Conservation (phyloP, 2,329 filamentous ascomycete species). For the Diaporthe humulicola region DNA sequence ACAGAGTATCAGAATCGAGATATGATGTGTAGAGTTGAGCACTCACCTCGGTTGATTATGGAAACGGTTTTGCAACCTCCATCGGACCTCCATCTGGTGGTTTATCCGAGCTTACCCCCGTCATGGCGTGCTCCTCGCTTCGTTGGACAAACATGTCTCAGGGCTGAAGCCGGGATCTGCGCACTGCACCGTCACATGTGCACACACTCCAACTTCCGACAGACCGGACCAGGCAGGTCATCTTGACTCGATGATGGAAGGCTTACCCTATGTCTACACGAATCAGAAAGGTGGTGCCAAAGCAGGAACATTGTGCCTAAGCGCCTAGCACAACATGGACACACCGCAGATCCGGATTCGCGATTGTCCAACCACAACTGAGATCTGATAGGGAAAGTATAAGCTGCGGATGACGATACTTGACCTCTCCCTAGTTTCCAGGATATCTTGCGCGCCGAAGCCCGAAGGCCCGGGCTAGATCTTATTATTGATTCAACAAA, state of each 20-base stretch:
- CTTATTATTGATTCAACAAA: constrained; percentile 15
- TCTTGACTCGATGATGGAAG: not conserved
- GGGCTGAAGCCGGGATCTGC: constrained; percentile 5
- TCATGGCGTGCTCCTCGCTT: not conserved
- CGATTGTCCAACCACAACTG: constrained; percentile 10
- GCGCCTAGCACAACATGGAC: constrained; percentile 14
- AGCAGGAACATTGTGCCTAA: constrained; percentile 27
- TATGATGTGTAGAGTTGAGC: not conserved
- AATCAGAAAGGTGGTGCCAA: constrained; percentile 8
- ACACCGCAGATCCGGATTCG: constrained; percentile 6
- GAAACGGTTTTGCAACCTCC: not conserved
- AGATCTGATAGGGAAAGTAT: constrained; percentile 26
- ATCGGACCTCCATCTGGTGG: constrained; percentile 1
- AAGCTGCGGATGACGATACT: constrained; percentile 8
- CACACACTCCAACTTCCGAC: constrained; percentile 1
- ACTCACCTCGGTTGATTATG: not conserved
- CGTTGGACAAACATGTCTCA: constrained; percentile 29
- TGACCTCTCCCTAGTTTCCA: not conserved
- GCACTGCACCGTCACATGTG: constrained; percentile 2
- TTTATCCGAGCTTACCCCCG: not conserved
- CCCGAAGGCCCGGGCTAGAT: constrained; percentile 17
- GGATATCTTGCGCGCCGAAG: not conserved
- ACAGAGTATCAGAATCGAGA: not conserved
- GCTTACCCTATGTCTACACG: not conserved
- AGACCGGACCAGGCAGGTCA: not conserved